These are phyloP conservation scores for Globisporangium nunn DNA, from an alignment of 352 stramenopile genomes.

Conservation along the genomic window DNA sequence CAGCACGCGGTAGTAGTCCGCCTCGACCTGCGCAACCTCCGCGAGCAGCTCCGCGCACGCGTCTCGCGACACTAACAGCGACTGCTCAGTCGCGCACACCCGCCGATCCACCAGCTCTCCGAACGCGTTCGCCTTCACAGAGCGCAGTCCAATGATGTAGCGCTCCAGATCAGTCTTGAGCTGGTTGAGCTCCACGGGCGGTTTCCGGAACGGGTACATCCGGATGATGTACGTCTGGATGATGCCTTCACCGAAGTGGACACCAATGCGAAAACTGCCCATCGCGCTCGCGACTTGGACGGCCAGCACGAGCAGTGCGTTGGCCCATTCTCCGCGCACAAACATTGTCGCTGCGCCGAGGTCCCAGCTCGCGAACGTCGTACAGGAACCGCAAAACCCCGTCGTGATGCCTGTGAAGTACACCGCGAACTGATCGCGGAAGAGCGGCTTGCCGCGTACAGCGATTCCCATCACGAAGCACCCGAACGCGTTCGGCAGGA, in stretches of 20 bases:
- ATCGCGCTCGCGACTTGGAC: constrained; percentile 42
- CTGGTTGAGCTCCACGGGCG: constrained; percentile 33
- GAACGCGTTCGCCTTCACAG: constrained; percentile 40
- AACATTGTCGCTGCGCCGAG: constrained; percentile 40
- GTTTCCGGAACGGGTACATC: constrained; percentile 42
- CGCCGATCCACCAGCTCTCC: constrained; percentile 32
- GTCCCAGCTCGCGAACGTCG: constrained; percentile 60
- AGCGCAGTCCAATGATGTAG: constrained; percentile 33
- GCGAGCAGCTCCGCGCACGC: constrained; percentile 35
- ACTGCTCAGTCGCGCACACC: constrained; percentile 36
- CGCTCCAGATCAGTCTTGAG: constrained; percentile 48
- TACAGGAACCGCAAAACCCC: constrained; percentile 65
- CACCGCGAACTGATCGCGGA: constrained; percentile 37
- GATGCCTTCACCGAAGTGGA: constrained; percentile 35
- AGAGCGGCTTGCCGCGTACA: constrained; percentile 30
- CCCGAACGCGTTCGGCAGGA: constrained; percentile 48
- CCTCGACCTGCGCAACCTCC: constrained; percentile 39
- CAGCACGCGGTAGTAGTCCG: constrained; percentile 30
- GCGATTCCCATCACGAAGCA: constrained; percentile 63
- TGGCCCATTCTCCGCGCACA: constrained; percentile 35
- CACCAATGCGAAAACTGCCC: constrained; percentile 31
- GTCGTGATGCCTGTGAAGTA: constrained; percentile 49
- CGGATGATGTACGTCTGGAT: constrained; percentile 33
- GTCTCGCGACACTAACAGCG: constrained; percentile 27
- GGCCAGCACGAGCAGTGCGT: constrained; percentile 37